Conservation (phyloP, 495 filamentous ascomycete genomes). For the Talaromyces trachyspermus region DNA sequence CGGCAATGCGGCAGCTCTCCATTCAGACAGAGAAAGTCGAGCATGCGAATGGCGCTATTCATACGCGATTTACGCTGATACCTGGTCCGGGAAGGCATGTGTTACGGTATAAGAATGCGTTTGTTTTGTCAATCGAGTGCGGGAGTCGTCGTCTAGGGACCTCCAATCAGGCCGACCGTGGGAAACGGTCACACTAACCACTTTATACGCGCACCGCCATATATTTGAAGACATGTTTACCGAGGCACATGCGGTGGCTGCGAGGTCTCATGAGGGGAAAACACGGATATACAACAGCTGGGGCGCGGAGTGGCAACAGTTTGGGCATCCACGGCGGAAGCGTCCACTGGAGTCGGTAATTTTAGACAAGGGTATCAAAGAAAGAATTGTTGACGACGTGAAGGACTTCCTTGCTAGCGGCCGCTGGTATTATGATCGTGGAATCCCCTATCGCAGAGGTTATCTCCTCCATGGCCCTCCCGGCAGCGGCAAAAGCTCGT, state of each 20-base stretch:
- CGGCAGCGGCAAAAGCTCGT: slow-evolving; percentile 91
- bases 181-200: slow-evolving; percentile 89
- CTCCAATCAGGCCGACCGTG: slow-evolving; percentile 78
- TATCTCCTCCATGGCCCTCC: slow-evolving; percentile 93
- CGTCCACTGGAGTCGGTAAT: slow-evolving; percentile 83
- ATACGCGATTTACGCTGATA: slow-evolving; percentile 78
- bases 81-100: slow-evolving; percentile 85
- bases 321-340: slow-evolving; percentile 83
- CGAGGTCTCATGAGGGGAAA: slow-evolving; percentile 78
- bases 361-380: slow-evolving; percentile 77
- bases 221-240: slow-evolving; percentile 80
- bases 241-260: slow-evolving; percentile 74
- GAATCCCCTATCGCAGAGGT: slow-evolving; percentile 88
- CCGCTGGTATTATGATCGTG: slow-evolving; percentile 88
- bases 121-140: slow-evolving; percentile 81
- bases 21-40: slow-evolving; percentile 58
- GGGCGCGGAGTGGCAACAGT: slow-evolving; percentile 73
- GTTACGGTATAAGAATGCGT: slow-evolving; percentile 75
- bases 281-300: slow-evolving; percentile 83
- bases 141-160: slow-evolving; percentile 63
- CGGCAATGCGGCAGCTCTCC: slow-evolving; percentile 57
- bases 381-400: slow-evolving; percentile 76
- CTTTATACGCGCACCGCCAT: slow-evolving; percentile 77
- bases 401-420: slow-evolving; percentile 71
- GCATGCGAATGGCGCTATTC: slow-evolving; percentile 54